These are phyloP conservation scores for Miscanthus sacchariflorus DNA, from an alignment of 202 grass and related monocot genomes.

Conservation along the genomic window DNA sequence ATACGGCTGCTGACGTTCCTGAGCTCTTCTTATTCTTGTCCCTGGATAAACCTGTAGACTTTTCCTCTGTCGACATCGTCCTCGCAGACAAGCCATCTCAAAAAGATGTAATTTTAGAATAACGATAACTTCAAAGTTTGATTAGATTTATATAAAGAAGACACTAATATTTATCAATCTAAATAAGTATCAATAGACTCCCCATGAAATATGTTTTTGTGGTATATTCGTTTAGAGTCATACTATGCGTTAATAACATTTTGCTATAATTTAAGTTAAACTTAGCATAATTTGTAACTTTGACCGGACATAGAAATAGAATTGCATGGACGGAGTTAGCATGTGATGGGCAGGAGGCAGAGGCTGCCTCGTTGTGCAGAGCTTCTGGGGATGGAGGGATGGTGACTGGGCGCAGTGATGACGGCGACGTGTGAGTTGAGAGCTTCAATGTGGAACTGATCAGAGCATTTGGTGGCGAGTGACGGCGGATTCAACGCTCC, in stretches of 20 bases:
- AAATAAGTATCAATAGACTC: too few relatives aligned
- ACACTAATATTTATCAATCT: too few relatives aligned
- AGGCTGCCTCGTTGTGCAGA: conserved; percentile 9
- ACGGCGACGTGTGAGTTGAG: conserved; percentile 34
- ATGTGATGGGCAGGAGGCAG: neutral
- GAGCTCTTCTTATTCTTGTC: neutral
- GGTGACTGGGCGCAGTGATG: conserved; percentile 30
- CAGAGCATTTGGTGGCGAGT: conserved; percentile 39
- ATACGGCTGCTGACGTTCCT: conserved; percentile 4
- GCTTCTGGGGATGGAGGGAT: conserved; percentile 17
- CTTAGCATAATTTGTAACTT: too few relatives aligned
- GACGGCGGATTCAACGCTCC: conserved; percentile 38
- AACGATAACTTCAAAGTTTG: neutral
- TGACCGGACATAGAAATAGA: neutral
- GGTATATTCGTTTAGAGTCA: too few relatives aligned
- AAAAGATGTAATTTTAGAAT: too few relatives aligned
- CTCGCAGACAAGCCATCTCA: too few relatives aligned
- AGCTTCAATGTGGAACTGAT: conserved; percentile 47
- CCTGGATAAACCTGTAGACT: conserved; percentile 31
- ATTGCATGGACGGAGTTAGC: neutral
- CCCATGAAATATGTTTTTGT: too few relatives aligned
- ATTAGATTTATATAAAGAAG: neutral
- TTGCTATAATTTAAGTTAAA: too few relatives aligned
- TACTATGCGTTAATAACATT: too few relatives aligned
- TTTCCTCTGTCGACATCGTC: conserved; percentile 15